A percentile compares a stretch with the other conserved stretches of the same genome.
Evolutionary conservation across 768 basidiomycete genomes (phyloP).

Genomic region (Lactarius vividus): DNA sequence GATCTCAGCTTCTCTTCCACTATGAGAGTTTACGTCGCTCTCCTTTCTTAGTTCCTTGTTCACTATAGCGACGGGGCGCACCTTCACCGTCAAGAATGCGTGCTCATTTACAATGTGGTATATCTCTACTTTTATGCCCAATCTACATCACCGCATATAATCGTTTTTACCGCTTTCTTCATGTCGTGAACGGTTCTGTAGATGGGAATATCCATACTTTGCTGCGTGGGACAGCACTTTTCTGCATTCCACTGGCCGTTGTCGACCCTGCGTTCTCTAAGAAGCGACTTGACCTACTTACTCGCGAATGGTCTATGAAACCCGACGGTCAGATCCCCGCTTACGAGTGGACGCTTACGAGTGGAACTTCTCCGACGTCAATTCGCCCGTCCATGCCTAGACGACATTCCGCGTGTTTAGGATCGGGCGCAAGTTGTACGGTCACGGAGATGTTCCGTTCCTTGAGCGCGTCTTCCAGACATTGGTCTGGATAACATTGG

Average conservation of each 20-base stretch:
- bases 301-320: constrained; percentile 99
- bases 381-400: constrained; percentile 99
- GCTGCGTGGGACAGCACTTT: constrained; percentile 99
- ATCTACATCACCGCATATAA: background rate
- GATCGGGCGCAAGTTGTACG: constrained; percentile 94
- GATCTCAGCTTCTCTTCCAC: background rate
- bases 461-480: constrained; percentile 97
- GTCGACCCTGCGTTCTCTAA: constrained; percentile 96
- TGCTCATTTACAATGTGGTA: constrained; percentile 45
- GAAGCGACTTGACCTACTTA: constrained; percentile 93
- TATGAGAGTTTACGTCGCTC: background rate
- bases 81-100: constrained; percentile 41
- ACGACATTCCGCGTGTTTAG: constrained; percentile 99
- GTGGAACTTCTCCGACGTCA: constrained; percentile 99
- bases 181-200: constrained; percentile 32
- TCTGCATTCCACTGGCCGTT: constrained; percentile 95
- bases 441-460: constrained; percentile 86
- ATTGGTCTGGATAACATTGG: constrained; percentile 98
- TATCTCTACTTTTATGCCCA: constrained; percentile 8
- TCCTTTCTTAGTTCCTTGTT: background rate
- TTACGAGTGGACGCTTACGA: constrained; percentile 99
- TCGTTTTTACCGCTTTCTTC: background rate
- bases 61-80: constrained; percentile 26
- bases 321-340: constrained; percentile 98
- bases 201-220: constrained; percentile 99